Evolutionary conservation across 2,329 filamentous ascomycete genomes (phyloP), one percentile per base, ranked within the genome.

Genomic region (Neurospora sp.): DNA sequence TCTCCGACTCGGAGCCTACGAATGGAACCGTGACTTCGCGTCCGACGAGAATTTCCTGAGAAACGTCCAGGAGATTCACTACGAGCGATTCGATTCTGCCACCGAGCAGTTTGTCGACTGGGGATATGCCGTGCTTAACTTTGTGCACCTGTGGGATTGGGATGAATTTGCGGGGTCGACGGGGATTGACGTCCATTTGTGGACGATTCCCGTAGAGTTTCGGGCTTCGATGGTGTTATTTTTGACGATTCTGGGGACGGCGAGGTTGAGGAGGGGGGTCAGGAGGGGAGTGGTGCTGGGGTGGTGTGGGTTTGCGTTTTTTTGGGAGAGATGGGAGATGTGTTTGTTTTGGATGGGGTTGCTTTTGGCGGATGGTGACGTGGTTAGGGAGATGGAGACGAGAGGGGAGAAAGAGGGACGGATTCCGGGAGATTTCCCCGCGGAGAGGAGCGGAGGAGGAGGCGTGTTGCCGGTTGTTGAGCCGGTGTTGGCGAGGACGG

Each of bases 131-230:
- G 83, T 86, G 81, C 84, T 81, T 73, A 77, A 80, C 36, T 86
- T 86, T 71, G 74, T 86, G 37, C 82, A 86, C 68, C 76, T 86
- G 28, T 87, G 84, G 78, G 79, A 80, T 71, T 87, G 84, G 84
- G 79, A 82, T 69, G 79, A 78, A 39, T 82, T 81, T 71, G 83
- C 81, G 17, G 84, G 83, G 69, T 82, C 79, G 52, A 85, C 81
- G 77, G 80, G 77, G 28, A 87, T 88, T 74, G 86, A 88, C 74
- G 81, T 86, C 36, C 87, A 89, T 72, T 77, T 89, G 33, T 89
- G 87, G 87, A 89, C 87, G 5, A 88, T 89, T 62, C 87, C 87
- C 2, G 82, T 88, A 66, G 87, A 89, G 76, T 88, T 87, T 74
- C 81, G 84, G 71, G 86, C 84, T 76, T 87, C 85, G 2, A 82